Evolutionary conservation across 306 rosid species (phyloP), one percentile per base, ranked within the genome.

Genomic region (Prunus mira): DNA sequence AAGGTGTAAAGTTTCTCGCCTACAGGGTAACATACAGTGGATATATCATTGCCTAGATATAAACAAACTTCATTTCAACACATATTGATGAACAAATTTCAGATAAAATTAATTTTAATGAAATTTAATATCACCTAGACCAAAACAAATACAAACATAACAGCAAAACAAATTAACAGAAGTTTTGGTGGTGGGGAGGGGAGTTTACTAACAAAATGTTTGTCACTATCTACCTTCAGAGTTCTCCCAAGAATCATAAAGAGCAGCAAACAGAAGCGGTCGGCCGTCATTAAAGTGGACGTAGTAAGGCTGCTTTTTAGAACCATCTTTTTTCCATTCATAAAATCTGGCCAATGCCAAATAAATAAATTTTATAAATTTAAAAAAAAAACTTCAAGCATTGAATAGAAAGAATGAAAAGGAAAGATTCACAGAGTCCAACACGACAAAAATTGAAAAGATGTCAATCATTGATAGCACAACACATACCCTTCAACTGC

Each of bases 281-380:
- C 88, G 88, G 12, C 89, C 96, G 85, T 92, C 95, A 79, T 89
- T 90, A 79, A 95, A 90, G 84, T 92, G 90, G 55, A 95, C 73
- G 73, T 95, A 90, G 85, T 95, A 92, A 32, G 98, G 98, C 82
- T 95, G 98, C 80, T 89, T 95, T 84, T 76, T 92, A 43, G 93
- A 86, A 82, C 96, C 97, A 77, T 88, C 93, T 43, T 90, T 94
- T 80, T 90, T 95, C 98, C 98, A 92, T 84, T 95, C 98, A 58
- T 90, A 95, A 80, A 95, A 92, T 76, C 98, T 92, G 76, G 28
- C 72, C 43, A 51, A 62, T 4, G 24, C 24, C 24, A 66, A 30
- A 72, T 41, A 32, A 32, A 5, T 32, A 32, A 32, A 32, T 32
- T 28, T 28, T 30, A 30, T 30, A 32, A 32, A 4, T 24, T 24